Percentiles rank a stretch among this genome's conserved stretches.
These are phyloP conservation scores for Spathaspora girioi DNA, from an alignment of 805 yeast genomes.

Conservation along the genomic window DNA sequence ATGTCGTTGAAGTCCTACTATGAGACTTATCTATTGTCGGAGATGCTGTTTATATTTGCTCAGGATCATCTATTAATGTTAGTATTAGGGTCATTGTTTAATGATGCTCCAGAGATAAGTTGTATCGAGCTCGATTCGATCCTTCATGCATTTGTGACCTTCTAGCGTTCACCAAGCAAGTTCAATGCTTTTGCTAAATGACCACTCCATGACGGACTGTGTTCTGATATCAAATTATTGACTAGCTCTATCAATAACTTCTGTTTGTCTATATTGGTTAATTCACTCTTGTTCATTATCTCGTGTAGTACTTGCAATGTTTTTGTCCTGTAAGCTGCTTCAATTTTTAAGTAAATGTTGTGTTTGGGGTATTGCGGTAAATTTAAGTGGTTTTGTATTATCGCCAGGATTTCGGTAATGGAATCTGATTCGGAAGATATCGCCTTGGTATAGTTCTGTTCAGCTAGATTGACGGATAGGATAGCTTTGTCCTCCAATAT, in stretches of 20 bases:
- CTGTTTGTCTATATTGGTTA: not conserved
- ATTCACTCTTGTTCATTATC: not conserved
- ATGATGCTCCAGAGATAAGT: no score
- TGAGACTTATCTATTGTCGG: no score
- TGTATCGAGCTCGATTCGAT: not conserved
- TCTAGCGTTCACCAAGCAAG: not conserved
- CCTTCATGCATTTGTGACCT: not conserved
- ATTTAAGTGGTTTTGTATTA: not conserved
- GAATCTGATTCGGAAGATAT: not conserved
- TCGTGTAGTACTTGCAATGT: slow-evolving; percentile 1
- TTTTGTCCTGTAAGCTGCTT: slow-evolving; percentile 1
- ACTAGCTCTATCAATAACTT: not conserved
- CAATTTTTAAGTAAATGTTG: slow-evolving; percentile 4
- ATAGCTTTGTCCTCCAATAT: not conserved
- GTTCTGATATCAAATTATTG: not conserved
- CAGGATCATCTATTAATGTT: no score
- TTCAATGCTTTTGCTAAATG: not conserved
- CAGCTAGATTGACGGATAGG: not conserved
- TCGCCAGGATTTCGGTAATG: not conserved
- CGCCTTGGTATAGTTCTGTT: not conserved
- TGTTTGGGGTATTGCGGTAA: slow-evolving; percentile 1
- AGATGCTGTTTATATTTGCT: no score
- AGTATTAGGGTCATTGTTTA: no score
- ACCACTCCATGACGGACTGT: not conserved
- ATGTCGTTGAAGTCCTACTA: no score